Evolutionary conservation across 768 basidiomycete species (phyloP).

Genomic region (Daedaleopsis sinensis): DNA sequence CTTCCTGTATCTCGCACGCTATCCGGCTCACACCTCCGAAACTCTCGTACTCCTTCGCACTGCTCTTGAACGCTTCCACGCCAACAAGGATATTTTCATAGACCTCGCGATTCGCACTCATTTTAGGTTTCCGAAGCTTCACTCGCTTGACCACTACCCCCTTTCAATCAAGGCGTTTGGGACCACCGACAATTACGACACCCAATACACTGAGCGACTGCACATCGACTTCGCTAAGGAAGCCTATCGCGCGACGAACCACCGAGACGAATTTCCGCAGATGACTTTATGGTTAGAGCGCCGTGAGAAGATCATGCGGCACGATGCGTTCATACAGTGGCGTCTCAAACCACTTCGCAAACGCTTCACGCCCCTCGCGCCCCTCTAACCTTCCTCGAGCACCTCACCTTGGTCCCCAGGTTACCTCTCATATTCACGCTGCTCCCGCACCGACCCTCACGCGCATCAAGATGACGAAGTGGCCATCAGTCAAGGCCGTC

Average conservation of each 20-base stretch:
- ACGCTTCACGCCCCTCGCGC: no score
- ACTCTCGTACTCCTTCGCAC: slow-evolving; percentile 17
- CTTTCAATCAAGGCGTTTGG: slow-evolving; percentile 19
- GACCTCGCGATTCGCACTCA: slow-evolving; percentile 21
- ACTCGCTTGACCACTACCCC: slow-evolving; percentile 23
- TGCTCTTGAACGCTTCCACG: slow-evolving; percentile 23
- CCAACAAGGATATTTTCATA: slow-evolving; percentile 25
- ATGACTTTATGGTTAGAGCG: slow-evolving; percentile 21
- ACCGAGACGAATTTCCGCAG: slow-evolving; percentile 18
- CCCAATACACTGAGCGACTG: slow-evolving; percentile 32
- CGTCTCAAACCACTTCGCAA: background rate
- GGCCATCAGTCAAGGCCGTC: background rate
- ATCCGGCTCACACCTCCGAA: slow-evolving; percentile 16
- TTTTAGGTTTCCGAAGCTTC: slow-evolving; percentile 30
- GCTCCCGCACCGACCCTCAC: no score
- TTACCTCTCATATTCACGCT: no score
- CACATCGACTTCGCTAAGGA: slow-evolving; percentile 48
- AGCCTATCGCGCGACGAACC: slow-evolving; percentile 24
- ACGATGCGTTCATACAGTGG: slow-evolving; percentile 14
- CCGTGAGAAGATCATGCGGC: slow-evolving; percentile 15
- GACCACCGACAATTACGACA: slow-evolving; percentile 27
- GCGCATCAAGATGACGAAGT: background rate
- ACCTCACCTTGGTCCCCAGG: no score
- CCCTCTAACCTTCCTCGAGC: no score
- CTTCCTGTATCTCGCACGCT: slow-evolving; percentile 31